Evolutionary conservation across 176 grass and related monocot genomes (phyloP), one percentile per base, ranked within the genome.

Genomic region (Bothriochloa decipiens): DNA sequence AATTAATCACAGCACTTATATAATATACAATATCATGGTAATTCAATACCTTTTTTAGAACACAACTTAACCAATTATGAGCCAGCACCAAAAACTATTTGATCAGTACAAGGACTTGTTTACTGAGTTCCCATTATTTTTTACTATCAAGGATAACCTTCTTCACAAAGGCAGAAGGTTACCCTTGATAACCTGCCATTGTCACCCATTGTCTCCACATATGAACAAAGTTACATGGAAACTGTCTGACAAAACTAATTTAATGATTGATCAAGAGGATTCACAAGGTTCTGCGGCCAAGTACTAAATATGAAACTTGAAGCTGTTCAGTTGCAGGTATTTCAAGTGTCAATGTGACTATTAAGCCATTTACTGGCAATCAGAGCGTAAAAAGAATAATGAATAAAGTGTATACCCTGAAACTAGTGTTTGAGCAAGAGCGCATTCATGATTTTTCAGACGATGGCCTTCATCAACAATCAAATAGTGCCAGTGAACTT

Each of bases 401-500:
- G 50, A 85, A 50, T 60, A 81, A 69, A 93, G 16, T 15, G 23
- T 92, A 84, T 99, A 99, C 96, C 93, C 93, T 1, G 93, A 85
- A 89, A 94, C 93, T 82, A 99, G 82, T 18, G 96, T 94, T 49
- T 76, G 90, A 76, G 96, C 87, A 92, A 99, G 96, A 84, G 96
- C 96, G 53, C 93, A 99, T 76, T 99, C 96, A 84, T 99, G 96
- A 72, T 99, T 99, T 94, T 99, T 99, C 84, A 99, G 84, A 52
- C 96, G 96, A 85, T 99, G 96, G 37, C 93, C 96, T 89, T 99
- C 96, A 75, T 99, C 96, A 81, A 99, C 96, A 87, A 99, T 91
- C 88, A 99, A 86, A 82, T 99, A 99, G 78, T 89, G 84, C 96
- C 96, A 99, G 83, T 96, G 52, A 96, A 96, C 90, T 83, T 99